phyloP scores from a whole-genome alignment of 441 rosid genomes.

The Hura crepitans region DNA sequence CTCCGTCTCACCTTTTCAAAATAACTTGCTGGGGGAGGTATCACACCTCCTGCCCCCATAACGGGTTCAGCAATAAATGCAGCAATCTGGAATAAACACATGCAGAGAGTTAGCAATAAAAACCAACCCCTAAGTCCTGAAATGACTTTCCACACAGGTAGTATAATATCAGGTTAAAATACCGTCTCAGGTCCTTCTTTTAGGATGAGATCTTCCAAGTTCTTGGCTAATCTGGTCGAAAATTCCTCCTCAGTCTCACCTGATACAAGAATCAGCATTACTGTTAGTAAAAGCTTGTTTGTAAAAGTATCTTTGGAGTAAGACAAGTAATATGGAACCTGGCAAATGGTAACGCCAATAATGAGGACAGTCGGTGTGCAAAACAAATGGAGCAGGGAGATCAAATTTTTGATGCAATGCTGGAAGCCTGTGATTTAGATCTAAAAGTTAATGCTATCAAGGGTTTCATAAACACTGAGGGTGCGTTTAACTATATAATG shows the following conservation, averaged over 20 bases:
- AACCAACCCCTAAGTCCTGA: slow-evolving; percentile 11
- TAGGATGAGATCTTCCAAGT: slow-evolving; percentile 79
- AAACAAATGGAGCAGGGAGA: slow-evolving; percentile 89
- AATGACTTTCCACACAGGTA: slow-evolving; percentile 3
- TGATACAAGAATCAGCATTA: slow-evolving; percentile 29
- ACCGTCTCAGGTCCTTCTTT: slow-evolving; percentile 98
- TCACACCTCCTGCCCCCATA: slow-evolving; percentile 98
- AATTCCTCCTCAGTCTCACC: slow-evolving; percentile 95
- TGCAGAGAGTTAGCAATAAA: slow-evolving; percentile 23
- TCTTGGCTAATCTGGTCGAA: slow-evolving; percentile 84
- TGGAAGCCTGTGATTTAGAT: slow-evolving; percentile 53
- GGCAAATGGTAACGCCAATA: slow-evolving; percentile 94
- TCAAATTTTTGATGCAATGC: slow-evolving; percentile 90
- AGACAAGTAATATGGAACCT: slow-evolving; percentile 37
- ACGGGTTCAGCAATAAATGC: slow-evolving; percentile 98
- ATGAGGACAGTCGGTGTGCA: slow-evolving; percentile 97
- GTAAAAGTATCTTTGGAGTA: slow-evolving; percentile 11
- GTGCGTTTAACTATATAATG: too few relatives aligned
- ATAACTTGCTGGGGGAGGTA: slow-evolving; percentile 93
- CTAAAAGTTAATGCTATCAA: slow-evolving; percentile 9
- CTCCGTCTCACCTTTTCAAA: slow-evolving; percentile 67
- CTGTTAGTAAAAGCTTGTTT: slow-evolving; percentile 16
- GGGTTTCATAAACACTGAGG: slow-evolving; percentile 6
- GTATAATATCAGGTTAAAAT: slow-evolving; percentile 19
- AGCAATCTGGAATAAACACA: slow-evolving; percentile 64